phyloP scores from a whole-genome alignment of 345 rosid genomes.

The Alliaria petiolata region DNA sequence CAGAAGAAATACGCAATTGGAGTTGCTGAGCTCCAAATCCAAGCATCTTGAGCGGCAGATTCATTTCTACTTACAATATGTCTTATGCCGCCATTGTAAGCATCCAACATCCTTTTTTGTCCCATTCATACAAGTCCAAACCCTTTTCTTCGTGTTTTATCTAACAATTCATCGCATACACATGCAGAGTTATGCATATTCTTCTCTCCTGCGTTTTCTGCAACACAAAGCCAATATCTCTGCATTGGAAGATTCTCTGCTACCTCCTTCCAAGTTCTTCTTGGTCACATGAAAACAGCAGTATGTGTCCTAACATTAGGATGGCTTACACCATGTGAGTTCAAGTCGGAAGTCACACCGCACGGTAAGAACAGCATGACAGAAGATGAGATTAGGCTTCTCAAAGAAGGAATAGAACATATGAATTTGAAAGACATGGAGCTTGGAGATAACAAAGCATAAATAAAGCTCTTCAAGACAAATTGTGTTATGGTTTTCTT shows the following conservation, averaged over 20 bases:
- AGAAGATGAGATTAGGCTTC: slow-evolving; percentile 70
- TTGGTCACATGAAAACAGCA: slow-evolving; percentile 99
- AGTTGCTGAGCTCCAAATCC: slow-evolving; percentile 93
- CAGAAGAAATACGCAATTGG: slow-evolving; percentile 91
- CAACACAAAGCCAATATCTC: slow-evolving; percentile 90
- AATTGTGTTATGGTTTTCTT: no score
- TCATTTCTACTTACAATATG: slow-evolving; percentile 60
- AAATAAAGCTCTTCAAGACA: slow-evolving; percentile 18
- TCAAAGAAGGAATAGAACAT: slow-evolving; percentile 60
- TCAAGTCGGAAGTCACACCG: slow-evolving; percentile 42
- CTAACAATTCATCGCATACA: background rate
- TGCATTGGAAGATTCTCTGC: slow-evolving; percentile 98
- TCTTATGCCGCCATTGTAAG: slow-evolving; percentile 72
- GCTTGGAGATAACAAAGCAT: slow-evolving; percentile 56
- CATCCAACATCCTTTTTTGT: background rate
- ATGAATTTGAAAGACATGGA: slow-evolving; percentile 56
- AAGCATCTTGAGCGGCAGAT: slow-evolving; percentile 70
- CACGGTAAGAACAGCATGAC: slow-evolving; percentile 63
- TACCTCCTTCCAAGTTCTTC: slow-evolving; percentile 82
- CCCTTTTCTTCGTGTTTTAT: slow-evolving; percentile 6
- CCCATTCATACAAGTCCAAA: background rate
- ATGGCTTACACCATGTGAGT: no score
- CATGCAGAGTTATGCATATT: slow-evolving; percentile 69
- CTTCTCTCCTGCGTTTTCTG: slow-evolving; percentile 92
- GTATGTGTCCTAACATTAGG: slow-evolving; percentile 82